A percentile compares a stretch with the other conserved stretches of the same genome.
phyloP scores from a whole-genome alignment of 805 yeast species.

The Nakazawaea sp. region DNA sequence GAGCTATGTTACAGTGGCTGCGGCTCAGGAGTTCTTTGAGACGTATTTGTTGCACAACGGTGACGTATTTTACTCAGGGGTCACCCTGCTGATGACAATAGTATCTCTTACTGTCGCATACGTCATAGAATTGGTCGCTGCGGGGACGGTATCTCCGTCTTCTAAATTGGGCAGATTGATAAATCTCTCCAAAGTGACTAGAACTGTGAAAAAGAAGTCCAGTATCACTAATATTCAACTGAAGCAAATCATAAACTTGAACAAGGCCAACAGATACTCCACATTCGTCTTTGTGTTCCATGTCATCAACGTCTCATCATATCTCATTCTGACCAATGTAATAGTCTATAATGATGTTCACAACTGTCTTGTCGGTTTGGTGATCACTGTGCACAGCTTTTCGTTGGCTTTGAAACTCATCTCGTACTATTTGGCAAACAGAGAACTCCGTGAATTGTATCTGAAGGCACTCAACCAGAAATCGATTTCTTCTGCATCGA shows the following conservation, averaged over 20 bases:
- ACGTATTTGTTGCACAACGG: not conserved
- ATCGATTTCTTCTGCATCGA: not conserved
- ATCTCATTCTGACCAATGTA: slow-evolving; percentile 20
- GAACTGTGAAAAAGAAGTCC: slow-evolving; percentile 1
- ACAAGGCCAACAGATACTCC: not conserved
- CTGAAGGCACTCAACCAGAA: slow-evolving; percentile 10
- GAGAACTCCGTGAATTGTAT: slow-evolving; percentile 32
- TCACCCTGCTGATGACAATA: not conserved
- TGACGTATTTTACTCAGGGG: not conserved
- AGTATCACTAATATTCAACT: slow-evolving; percentile 5
- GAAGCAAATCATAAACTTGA: not conserved
- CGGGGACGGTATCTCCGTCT: not conserved
- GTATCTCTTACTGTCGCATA: not conserved
- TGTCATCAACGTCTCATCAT: slow-evolving; percentile 19
- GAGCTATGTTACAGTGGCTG: not conserved
- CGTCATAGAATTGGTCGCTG: not conserved
- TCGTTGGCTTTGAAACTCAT: slow-evolving; percentile 32
- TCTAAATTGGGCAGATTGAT: slow-evolving; percentile 4
- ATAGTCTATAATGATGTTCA: slow-evolving; percentile 26
- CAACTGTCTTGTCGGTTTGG: slow-evolving; percentile 37
- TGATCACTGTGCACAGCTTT: slow-evolving; percentile 32
- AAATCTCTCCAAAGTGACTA: not conserved
- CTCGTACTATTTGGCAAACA: slow-evolving; percentile 35
- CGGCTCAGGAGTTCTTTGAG: not conserved
- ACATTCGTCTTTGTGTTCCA: slow-evolving; percentile 20